Conservation (phyloP, 208 protist genomes). For the Acanthamoeba lenticulata region DNA sequence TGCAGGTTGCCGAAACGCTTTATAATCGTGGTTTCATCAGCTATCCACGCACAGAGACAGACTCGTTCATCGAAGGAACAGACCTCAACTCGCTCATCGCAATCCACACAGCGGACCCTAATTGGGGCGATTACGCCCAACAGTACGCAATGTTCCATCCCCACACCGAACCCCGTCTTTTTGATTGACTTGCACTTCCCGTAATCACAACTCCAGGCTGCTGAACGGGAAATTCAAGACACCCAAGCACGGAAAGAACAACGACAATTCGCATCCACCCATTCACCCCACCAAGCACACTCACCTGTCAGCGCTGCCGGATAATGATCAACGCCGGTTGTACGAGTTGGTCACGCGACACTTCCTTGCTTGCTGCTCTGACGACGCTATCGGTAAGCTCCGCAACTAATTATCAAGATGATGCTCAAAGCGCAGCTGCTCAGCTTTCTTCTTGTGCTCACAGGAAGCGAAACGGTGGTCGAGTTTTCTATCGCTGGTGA, state of each 20-base stretch:
- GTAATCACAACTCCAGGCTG: not conserved
- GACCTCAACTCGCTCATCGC: constrained; percentile 90
- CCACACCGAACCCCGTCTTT: not conserved
- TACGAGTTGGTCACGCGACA: constrained; percentile 97
- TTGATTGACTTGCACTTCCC: not conserved
- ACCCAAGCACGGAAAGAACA: constrained; percentile 93
- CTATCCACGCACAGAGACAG: constrained; percentile 98
- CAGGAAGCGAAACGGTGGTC: constrained; percentile 69
- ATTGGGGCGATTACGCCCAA: constrained; percentile 85
- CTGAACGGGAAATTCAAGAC: constrained; percentile 86
- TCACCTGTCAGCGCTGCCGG: not conserved
- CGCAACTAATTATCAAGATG: no score
- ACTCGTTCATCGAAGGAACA: constrained; percentile 89
- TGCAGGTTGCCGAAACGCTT: constrained; percentile 88
- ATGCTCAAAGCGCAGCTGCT: constrained; percentile 96
- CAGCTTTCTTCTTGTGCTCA: constrained; percentile 94
- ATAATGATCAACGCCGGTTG: constrained; percentile 80
- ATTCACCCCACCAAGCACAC: constrained; percentile 95
- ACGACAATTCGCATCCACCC: constrained; percentile 98
- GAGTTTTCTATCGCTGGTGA: constrained; percentile 76
- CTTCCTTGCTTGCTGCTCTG: constrained; percentile 97
- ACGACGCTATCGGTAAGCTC: constrained; percentile 79
- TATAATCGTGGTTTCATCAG: constrained; percentile 98
- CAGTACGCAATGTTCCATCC: not conserved
- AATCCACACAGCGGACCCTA: constrained; percentile 81